Conservation (phyloP, 768 basidiomycete species). For the Dioszegia aurantiaca region DNA sequence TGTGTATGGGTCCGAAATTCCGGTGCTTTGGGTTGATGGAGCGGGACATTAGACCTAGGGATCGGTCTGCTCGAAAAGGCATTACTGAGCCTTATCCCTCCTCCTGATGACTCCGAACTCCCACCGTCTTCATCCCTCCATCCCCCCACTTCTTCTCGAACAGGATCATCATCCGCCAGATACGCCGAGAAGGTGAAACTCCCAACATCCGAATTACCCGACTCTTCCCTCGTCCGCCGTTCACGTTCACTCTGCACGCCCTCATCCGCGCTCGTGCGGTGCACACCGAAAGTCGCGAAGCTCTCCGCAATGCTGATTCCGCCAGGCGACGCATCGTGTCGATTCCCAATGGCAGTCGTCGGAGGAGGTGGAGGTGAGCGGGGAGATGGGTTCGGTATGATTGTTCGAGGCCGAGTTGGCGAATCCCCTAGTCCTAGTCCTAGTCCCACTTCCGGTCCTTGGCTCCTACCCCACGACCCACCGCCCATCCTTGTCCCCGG, state of each 20-base stretch:
- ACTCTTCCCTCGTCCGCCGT: constrained; percentile 2
- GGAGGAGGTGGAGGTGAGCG: background rate
- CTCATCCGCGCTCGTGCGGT: background rate
- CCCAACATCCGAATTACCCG: background rate
- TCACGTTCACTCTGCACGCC: background rate
- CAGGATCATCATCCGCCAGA: constrained; percentile 14
- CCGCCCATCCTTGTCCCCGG: background rate
- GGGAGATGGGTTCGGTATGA: background rate
- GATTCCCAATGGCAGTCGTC: background rate
- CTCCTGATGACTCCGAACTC: too few relatives aligned
- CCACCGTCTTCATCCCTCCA: background rate
- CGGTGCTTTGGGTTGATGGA: too few relatives aligned
- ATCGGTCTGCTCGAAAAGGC: background rate
- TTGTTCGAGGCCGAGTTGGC: too few relatives aligned
- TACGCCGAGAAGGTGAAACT: constrained; percentile 15
- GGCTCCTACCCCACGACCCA: too few relatives aligned
- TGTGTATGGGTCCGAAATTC: too few relatives aligned
- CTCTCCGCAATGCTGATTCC: constrained; percentile 2
- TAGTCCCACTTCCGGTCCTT: background rate
- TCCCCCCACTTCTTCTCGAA: background rate
- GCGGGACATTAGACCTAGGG: background rate
- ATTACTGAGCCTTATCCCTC: background rate
- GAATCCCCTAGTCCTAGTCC: background rate
- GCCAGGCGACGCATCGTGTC: constrained; percentile 1
- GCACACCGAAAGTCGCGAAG: constrained; percentile 10